Evolutionary conservation across 1,139 yeast species (phyloP).

Genomic region (Hansenula sp.): DNA sequence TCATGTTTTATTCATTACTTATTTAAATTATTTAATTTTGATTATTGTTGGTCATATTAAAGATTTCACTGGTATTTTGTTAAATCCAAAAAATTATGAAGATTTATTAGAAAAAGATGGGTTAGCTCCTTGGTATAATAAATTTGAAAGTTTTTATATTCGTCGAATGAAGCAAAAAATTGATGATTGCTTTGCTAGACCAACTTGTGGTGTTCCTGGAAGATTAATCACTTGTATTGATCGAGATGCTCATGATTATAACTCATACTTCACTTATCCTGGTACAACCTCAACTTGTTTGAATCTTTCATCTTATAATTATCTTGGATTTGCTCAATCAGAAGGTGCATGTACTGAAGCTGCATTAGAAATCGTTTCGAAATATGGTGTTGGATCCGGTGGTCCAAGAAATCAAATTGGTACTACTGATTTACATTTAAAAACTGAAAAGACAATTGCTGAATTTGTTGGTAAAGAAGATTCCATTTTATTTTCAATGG

Average conservation of each 20-base stretch:
- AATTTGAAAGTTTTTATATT: slow-evolving; percentile 89
- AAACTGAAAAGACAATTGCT: slow-evolving; percentile 77
- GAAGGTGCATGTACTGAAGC: slow-evolving; percentile 87
- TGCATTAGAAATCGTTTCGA: slow-evolving; percentile 57
- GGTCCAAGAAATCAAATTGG: slow-evolving; percentile 78
- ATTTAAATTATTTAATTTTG: slow-evolving; percentile 75
- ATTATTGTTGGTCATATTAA: slow-evolving; percentile 86
- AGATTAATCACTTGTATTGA: slow-evolving; percentile 80
- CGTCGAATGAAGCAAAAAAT: slow-evolving; percentile 88
- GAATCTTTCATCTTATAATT: slow-evolving; percentile 87
- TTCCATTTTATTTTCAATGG: slow-evolving; percentile 84
- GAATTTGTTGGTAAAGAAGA: slow-evolving; percentile 90
- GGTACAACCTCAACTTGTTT: slow-evolving; percentile 77
- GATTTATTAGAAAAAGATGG: slow-evolving; percentile 81
- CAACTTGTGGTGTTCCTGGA: slow-evolving; percentile 97
- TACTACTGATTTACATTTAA: slow-evolving; percentile 67
- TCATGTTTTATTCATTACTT: slow-evolving; percentile 73
- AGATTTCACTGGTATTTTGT: slow-evolving; percentile 79
- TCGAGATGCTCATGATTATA: slow-evolving; percentile 61
- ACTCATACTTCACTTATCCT: slow-evolving; percentile 57
- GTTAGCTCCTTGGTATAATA: slow-evolving; percentile 93
- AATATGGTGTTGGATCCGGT: slow-evolving; percentile 75
- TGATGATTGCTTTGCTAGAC: slow-evolving; percentile 93
- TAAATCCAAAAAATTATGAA: slow-evolving; percentile 59
- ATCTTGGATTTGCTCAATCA: slow-evolving; percentile 95